These are phyloP conservation scores for Rosellinia necatrix DNA, from an alignment of 2,329 filamentous ascomycete species.

Conservation along the genomic window DNA sequence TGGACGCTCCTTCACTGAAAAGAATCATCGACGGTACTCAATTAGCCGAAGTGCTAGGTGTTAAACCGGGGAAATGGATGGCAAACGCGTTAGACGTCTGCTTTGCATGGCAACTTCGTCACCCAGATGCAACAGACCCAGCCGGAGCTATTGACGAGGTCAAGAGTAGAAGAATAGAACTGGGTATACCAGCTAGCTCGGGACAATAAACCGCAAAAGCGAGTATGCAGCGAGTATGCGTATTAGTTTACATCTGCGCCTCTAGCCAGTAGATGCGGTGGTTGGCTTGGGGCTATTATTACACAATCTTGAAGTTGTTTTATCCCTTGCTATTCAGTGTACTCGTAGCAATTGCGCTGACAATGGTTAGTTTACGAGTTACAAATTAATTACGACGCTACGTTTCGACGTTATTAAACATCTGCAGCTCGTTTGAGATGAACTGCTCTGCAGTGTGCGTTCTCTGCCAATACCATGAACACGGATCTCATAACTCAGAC, in stretches of 20 bases:
- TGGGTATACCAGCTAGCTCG: slow-evolving; percentile 48
- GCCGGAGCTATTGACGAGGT: slow-evolving; percentile 65
- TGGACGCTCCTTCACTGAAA: slow-evolving; percentile 62
- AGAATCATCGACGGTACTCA: slow-evolving; percentile 75
- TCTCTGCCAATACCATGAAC: neutral
- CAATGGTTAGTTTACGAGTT: too few species aligned
- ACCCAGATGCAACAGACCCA: slow-evolving; percentile 68
- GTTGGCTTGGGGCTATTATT: too few species aligned
- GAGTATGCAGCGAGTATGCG: neutral
- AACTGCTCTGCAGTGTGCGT: too few species aligned
- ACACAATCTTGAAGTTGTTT: too few species aligned
- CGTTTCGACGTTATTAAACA: too few species aligned
- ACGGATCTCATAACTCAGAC: neutral
- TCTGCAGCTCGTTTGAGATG: too few species aligned
- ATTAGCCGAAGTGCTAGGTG: slow-evolving; percentile 68
- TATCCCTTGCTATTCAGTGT: too few species aligned
- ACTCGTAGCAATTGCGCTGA: too few species aligned
- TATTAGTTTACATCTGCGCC: too few species aligned
- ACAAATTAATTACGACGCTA: too few species aligned
- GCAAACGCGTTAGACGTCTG: slow-evolving; percentile 76
- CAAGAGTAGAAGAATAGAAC: slow-evolving; percentile 52
- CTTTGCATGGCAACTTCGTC: slow-evolving; percentile 85
- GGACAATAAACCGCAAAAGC: neutral
- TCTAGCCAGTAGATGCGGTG: too few species aligned
- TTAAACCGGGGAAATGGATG: slow-evolving; percentile 85